Conservation (phyloP, 2,329 filamentous ascomycete species). For the Elsinoe necatrix region DNA sequence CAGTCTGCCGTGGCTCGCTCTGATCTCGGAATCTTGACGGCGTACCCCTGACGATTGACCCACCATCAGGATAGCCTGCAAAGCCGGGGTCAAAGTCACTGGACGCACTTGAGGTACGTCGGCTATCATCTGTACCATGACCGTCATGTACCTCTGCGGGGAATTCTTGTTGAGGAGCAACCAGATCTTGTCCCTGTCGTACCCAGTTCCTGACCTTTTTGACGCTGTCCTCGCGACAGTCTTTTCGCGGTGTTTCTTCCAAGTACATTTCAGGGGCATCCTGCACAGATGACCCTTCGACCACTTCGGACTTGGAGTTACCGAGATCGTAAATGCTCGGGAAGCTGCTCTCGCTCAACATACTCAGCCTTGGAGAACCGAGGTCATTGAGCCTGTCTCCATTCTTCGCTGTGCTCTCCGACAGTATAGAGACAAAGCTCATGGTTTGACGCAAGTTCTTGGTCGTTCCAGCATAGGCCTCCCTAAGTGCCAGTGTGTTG, state of each 20-base stretch:
- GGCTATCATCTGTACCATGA: not conserved
- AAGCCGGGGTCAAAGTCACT: slow-evolving; percentile 22
- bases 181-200: slow-evolving; percentile 19
- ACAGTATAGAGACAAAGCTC: slow-evolving; percentile 31
- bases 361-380: slow-evolving; percentile 29
- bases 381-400: slow-evolving; percentile 25
- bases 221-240: slow-evolving; percentile 26
- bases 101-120: not conserved
- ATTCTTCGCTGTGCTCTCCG: slow-evolving; percentile 24
- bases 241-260: not conserved
- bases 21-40: slow-evolving; percentile 26
- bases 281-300: not conserved
- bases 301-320: slow-evolving; percentile 14
- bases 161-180: not conserved
- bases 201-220: slow-evolving; percentile 32
- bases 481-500: slow-evolving; percentile 29
- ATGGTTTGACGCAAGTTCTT: slow-evolving; percentile 27
- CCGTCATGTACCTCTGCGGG: not conserved
- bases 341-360: slow-evolving; percentile 33
- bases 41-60: slow-evolving; percentile 28
- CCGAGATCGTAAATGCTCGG: slow-evolving; percentile 30
- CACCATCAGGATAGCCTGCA: slow-evolving; percentile 28
- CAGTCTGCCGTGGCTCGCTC: not conserved
- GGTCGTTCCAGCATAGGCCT: slow-evolving; percentile 27
- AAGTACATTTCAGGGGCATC: not conserved